Base-by-base conservation (phyloP, 345 rosid genomes). In the Camelina neglecta region DNA sequence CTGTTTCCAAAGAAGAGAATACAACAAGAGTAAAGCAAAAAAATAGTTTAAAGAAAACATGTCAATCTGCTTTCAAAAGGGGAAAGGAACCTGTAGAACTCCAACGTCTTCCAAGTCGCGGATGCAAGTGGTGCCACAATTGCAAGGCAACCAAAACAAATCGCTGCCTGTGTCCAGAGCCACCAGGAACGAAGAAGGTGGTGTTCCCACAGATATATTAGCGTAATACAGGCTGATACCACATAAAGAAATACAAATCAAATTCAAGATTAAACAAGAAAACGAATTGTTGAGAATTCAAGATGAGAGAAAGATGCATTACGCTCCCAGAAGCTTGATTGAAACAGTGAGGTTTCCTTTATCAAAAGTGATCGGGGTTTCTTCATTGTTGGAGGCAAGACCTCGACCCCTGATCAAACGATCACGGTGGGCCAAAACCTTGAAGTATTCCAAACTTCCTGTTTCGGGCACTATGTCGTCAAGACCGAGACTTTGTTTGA, bases 141-240 rank as follows among this genome's bases (percentile, higher is more conserved):
- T 87, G 29, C 99, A 95, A 18, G 99, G 97, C 69, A 95, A 75
- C 99, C 97, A 95, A 79, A 95, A 89, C 73, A 92, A 81, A 77
- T 90, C 85, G 47, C 96, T 90, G 39, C 91, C 94, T 1, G 97
- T 88, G 81, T 95, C 97, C 8, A 92, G 76, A 21, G 99, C 97
- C 81, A 92, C 99, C 35, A 95, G 23, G 81, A 83, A 95, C 53
- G 83, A 82, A 63, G 83, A 69, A 61, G 84, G 48, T 1, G 97
- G 97, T 49, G 85, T 88, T 75, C 99, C 99, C 47, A 95, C 85
- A 0, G 93, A 80, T 47, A 95, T 85, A 81, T 90, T 87, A 3
- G 93, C 93, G 60, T 90, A 95, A 83, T 95, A 75, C 67, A 95
- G 83, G 20, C 99, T 95, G 95, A 69, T 72, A 39, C 69, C 55